Evolutionary conservation across 805 yeast genomes (phyloP).

Genomic region (Cyberlindnera mycetangii): DNA sequence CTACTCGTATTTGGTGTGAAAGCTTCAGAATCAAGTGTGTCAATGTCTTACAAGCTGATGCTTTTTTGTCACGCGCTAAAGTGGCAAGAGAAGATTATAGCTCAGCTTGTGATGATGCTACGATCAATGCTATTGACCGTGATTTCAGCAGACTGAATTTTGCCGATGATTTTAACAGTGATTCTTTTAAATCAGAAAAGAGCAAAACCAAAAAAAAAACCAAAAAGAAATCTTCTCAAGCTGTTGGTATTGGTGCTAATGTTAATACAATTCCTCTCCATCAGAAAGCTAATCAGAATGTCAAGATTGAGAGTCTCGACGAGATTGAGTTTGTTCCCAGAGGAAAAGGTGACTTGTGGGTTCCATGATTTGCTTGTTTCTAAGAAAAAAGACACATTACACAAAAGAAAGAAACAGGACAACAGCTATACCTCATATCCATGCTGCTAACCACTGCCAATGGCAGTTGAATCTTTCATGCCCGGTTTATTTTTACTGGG

Average conservation of each 20-base stretch:
- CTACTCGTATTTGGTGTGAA: slow-evolving; percentile 50
- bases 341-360: slow-evolving; percentile 60
- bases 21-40: slow-evolving; percentile 53
- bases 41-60: slow-evolving; percentile 49
- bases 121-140: not conserved
- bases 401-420: too few species aligned
- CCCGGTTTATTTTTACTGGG: too few species aligned
- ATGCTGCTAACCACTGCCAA: too few species aligned
- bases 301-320: slow-evolving; percentile 39
- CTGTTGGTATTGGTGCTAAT: not conserved
- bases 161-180: not conserved
- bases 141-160: not conserved
- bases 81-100: not conserved
- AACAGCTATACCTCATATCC: too few species aligned
- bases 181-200: not conserved
- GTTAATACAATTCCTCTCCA: not conserved
- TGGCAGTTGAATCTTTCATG: too few species aligned
- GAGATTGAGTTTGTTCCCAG: slow-evolving; percentile 56
- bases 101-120: not conserved
- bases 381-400: too few species aligned
- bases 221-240: not conserved
- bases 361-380: slow-evolving; percentile 32
- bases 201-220: slow-evolving; percentile 3
- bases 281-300: not conserved
- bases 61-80: slow-evolving; percentile 13